phyloP scores from a whole-genome alignment of 2,329 filamentous ascomycete genomes.

The Penicillium sp. region DNA sequence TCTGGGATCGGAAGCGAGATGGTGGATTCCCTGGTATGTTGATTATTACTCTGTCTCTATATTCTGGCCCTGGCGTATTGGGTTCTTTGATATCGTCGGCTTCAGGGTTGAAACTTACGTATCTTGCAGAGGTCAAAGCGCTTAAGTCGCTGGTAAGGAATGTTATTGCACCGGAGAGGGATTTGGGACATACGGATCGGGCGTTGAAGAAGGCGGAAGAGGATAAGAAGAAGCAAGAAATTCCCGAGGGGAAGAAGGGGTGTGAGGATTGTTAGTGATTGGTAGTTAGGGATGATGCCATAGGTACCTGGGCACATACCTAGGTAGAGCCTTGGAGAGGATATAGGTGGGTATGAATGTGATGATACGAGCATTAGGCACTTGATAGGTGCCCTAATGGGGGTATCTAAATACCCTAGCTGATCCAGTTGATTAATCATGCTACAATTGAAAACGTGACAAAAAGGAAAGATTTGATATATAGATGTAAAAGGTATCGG shows the following conservation, averaged over 20 bases:
- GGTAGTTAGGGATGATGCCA: neutral
- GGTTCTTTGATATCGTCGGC: neutral
- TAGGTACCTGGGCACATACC: neutral
- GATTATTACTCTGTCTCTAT: neutral
- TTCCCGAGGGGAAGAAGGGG: conserved; percentile 10
- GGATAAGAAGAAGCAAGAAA: conserved; percentile 5
- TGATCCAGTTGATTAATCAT: neutral
- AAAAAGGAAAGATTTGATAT: neutral
- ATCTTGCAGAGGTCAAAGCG: conserved; percentile 69
- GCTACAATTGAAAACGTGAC: neutral
- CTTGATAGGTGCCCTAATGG: too few species aligned
- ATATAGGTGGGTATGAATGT: too few species aligned
- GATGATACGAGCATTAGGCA: too few species aligned
- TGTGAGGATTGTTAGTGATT: conserved; percentile 20
- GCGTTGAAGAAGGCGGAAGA: conserved; percentile 41
- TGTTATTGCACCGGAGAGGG: conserved; percentile 69
- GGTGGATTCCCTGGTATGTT: conserved; percentile 73
- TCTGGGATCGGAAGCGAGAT: conserved; percentile 86
- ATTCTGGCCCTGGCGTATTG: neutral
- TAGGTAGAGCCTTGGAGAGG: neutral
- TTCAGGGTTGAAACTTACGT: neutral
- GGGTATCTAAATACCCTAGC: too few species aligned
- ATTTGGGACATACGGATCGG: conserved; percentile 77
- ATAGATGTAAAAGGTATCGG: conserved; percentile 5
- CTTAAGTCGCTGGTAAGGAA: conserved; percentile 81